Conservation (phyloP, 2,329 filamentous ascomycete species). For the Scytalidium lignicola region DNA sequence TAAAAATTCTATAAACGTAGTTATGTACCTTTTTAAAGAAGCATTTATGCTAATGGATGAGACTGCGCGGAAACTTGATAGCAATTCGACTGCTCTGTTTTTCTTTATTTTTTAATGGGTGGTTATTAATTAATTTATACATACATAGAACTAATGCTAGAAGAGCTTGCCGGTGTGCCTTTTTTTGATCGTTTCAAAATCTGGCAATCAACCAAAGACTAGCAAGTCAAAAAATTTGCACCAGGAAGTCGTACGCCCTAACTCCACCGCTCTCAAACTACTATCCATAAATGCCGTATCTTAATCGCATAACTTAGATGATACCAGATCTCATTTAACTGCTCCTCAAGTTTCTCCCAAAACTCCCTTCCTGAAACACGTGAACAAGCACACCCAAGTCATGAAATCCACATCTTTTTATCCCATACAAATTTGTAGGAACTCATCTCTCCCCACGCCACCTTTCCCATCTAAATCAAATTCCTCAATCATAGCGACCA, state of each 20-base stretch:
- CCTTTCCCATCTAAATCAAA: constrained; percentile 94
- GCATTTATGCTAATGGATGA: too few relatives aligned
- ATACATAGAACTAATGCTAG: too few relatives aligned
- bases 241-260: constrained; percentile 1
- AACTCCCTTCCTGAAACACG: background rate
- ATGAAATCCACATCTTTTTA: constrained; percentile 9
- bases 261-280: constrained; percentile 8
- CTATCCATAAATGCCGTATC: background rate
- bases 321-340: constrained; percentile 1
- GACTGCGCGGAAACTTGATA: too few relatives aligned
- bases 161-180: too few relatives aligned
- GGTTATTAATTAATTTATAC: too few relatives aligned
- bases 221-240: background rate
- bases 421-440: constrained; percentile 36
- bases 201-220: too few relatives aligned
- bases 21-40: too few relatives aligned
- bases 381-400: too few relatives aligned
- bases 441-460: constrained; percentile 65
- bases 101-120: too few relatives aligned
- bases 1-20: too few relatives aligned
- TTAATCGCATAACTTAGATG: background rate
- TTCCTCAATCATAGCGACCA: constrained; percentile 95
- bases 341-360: background rate
- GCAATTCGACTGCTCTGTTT: too few relatives aligned
- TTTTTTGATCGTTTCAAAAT: too few relatives aligned